Evolutionary conservation across 352 stramenopile species (phyloP).

Genomic region (Pseudoperonospora humuli): DNA sequence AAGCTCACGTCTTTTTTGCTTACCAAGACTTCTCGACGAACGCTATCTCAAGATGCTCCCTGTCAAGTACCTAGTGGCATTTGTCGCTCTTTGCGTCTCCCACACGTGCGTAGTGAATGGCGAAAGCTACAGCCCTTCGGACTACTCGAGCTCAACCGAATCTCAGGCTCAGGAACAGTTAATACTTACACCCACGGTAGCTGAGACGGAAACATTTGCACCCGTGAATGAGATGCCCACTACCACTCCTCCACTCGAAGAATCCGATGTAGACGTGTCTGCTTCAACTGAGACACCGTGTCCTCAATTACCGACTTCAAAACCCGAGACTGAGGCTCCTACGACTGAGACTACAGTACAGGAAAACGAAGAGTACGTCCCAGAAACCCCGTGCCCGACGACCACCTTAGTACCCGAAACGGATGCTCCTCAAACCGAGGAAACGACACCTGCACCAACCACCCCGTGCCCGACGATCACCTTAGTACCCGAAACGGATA

Average conservation of each 20-base stretch:
- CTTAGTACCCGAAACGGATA: slow-evolving; percentile 12
- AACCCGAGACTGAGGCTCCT: neutral
- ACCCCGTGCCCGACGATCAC: slow-evolving; percentile 9
- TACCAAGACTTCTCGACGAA: neutral
- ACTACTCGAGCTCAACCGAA: slow-evolving; percentile 6
- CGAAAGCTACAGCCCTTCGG: slow-evolving; percentile 7
- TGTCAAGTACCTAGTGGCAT: slow-evolving; percentile 24
- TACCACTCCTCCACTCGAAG: neutral
- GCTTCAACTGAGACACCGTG: slow-evolving; percentile 15
- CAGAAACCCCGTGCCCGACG: neutral
- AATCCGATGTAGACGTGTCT: neutral
- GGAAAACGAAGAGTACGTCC: neutral
- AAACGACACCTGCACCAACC: slow-evolving; percentile 8
- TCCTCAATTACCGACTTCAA: slow-evolving; percentile 6
- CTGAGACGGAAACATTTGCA: slow-evolving; percentile 8
- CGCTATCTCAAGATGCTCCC: no score
- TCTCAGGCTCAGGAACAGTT: neutral
- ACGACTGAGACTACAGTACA: slow-evolving; percentile 2
- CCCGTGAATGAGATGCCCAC: no score
- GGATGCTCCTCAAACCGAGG: neutral
- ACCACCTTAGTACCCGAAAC: slow-evolving; percentile 12
- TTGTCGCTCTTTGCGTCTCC: slow-evolving; percentile 17
- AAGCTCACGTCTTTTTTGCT: slow-evolving; percentile 1
- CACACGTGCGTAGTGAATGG: slow-evolving; percentile 17
- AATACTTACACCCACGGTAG: neutral